Base-by-base conservation (phyloP, 306 rosid species). In the Mimosa pudica region DNA sequence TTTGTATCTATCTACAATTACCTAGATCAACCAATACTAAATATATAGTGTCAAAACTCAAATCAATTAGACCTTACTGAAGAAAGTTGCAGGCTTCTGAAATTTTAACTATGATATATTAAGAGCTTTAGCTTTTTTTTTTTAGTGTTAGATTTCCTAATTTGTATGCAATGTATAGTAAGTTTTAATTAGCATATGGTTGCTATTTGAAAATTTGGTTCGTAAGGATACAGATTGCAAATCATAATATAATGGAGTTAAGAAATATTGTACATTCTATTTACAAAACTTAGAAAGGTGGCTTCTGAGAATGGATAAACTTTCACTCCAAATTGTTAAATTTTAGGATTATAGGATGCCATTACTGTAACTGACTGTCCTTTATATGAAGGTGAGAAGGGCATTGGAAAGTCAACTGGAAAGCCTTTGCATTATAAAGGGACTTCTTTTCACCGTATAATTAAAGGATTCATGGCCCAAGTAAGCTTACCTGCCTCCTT, bases 401-500 rank as follows among this genome's bases (percentile, higher is more conserved):
- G 96, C 71, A 86, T 88, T 74, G 97, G 98, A 69, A 88, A 87
- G 85, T 82, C 92, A 51, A 92, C 98, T 0, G 96, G 91, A 52
- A 93, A 90, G 83, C 96, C 94, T 80, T 91, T 93, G 82, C 97
- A 93, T 83, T 96, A 74, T 84, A 90, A 89, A 84, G 99, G 97
- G 62, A 85, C 99, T 16, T 67, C 69, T 55, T 89, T 96, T 77
- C 99, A 96, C 85, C 94, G 98, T 65, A 85, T 96, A 77, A 93
- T 96, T 75, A 88, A 86, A 88, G 99, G 96, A 76, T 96, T 93
- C 74, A 96, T 96, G 98, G 97, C 98, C 80, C 99, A 96, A 81
- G 99, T 96, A 90, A 80, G 98, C 85, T 76, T 6, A 55, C 38
- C 78, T 76, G 38, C 14, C 62, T 70, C 57, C 69, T 36, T 60